Conservation (phyloP, 2,329 filamentous ascomycete genomes). For the Stagonosporopsis tanaceti region DNA sequence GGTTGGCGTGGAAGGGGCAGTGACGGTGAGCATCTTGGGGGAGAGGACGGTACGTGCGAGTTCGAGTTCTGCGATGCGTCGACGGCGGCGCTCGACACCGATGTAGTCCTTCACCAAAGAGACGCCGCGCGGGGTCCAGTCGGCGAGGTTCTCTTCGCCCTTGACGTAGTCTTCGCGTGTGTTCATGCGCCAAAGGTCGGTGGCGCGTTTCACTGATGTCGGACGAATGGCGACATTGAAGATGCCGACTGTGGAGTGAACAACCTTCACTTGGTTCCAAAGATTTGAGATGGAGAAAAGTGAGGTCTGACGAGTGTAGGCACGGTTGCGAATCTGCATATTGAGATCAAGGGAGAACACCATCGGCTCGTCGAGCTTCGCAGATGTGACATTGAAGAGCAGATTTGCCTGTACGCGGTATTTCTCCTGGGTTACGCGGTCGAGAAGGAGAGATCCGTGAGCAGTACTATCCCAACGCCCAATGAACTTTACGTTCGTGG, state of each 20-base stretch:
- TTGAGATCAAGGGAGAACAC: slow-evolving; percentile 82
- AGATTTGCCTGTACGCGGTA: slow-evolving; percentile 89
- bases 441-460: slow-evolving; percentile 90
- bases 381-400: slow-evolving; percentile 84
- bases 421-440: slow-evolving; percentile 90
- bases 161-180: slow-evolving; percentile 96
- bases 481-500: slow-evolving; percentile 82
- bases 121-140: slow-evolving; percentile 89
- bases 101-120: slow-evolving; percentile 92
- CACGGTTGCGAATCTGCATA: slow-evolving; percentile 83
- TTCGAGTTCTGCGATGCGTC: slow-evolving; percentile 81
- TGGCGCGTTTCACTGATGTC: slow-evolving; percentile 86
- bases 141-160: slow-evolving; percentile 84
- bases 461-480: slow-evolving; percentile 97
- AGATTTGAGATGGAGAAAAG: slow-evolving; percentile 83
- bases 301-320: slow-evolving; percentile 84
- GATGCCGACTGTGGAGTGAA: slow-evolving; percentile 84
- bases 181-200: slow-evolving; percentile 95
- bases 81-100: slow-evolving; percentile 73
- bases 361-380: slow-evolving; percentile 87
- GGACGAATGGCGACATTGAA: slow-evolving; percentile 89
- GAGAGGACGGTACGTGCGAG: slow-evolving; percentile 72
- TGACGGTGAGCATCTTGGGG: slow-evolving; percentile 54
- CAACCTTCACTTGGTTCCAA: slow-evolving; percentile 84
- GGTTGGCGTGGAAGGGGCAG: slow-evolving; percentile 23